These are phyloP conservation scores for Amanita phalloides DNA, from an alignment of 768 basidiomycete genomes.

Conservation along the genomic window DNA sequence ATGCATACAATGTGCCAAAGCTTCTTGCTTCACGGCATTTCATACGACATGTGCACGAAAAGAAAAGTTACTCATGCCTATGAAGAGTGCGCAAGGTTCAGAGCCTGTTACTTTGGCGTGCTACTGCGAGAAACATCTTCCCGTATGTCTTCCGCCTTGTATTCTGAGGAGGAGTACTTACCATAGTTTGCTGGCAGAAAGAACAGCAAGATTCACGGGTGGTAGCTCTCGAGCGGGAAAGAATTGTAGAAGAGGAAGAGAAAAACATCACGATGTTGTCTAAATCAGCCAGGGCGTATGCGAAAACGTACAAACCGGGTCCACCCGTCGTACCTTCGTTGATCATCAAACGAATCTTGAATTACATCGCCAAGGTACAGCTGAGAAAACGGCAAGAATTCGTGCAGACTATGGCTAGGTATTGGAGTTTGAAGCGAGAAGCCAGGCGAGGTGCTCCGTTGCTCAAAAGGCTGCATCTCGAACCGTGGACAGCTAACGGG, in stretches of 20 bases:
- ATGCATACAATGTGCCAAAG: conserved; percentile 92
- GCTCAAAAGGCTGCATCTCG: conserved; percentile 85
- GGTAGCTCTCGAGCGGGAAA: conserved; percentile 42
- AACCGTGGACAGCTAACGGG: conserved; percentile 89
- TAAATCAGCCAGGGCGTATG: conserved; percentile 84
- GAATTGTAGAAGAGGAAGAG: conserved; percentile 22
- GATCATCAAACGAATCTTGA: conserved; percentile 68
- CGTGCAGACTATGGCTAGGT: conserved; percentile 68
- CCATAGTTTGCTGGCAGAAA: conserved; percentile 28
- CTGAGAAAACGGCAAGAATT: conserved; percentile 73
- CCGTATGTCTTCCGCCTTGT: conserved; percentile 40
- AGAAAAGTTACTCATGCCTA: conserved; percentile 74
- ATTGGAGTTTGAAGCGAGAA: conserved; percentile 97
- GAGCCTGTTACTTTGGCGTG: conserved; percentile 67
- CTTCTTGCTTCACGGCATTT: conserved; percentile 86
- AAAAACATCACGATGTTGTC: conserved; percentile 32
- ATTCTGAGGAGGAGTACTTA: background rate
- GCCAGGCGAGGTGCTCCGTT: conserved; percentile 88
- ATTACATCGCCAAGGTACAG: conserved; percentile 60
- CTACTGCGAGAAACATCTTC: conserved; percentile 86
- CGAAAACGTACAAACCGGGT: conserved; percentile 85
- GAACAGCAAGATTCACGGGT: conserved; percentile 57
- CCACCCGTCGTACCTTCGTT: conserved; percentile 86
- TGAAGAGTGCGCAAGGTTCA: conserved; percentile 72
- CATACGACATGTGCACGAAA: conserved; percentile 91